Evolutionary conservation across 2,329 filamentous ascomycete genomes (phyloP), one percentile per base, ranked within the genome.

Genomic region (Cordyceps militaris): DNA sequence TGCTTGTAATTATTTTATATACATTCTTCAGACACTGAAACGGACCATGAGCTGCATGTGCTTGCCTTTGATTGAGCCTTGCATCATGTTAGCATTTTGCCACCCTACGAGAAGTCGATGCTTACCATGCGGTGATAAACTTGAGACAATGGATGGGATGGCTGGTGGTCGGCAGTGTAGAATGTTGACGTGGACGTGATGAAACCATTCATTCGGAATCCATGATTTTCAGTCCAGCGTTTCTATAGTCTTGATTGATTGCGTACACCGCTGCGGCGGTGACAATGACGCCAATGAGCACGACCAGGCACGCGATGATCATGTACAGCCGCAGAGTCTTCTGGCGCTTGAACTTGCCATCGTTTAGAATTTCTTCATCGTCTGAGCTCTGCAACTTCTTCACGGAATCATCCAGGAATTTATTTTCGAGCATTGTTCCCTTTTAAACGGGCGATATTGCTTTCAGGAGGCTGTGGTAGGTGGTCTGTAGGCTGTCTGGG

Each of bases 221-320:
- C 48, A 51, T 44, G 34, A 52, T 28, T 36, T 14, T 34, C 5
- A 42, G 8, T 8, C 14, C 34, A 3, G 30, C 36, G 21, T 52
- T 4, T 40, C 30, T 42, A 13, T 52, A 42, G 3, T 28, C 24
- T 30, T 42, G 36, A 9, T 40, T 52, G 49, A 42, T 28, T 42
- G 30, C 34, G 23, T 38, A 52, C 48, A 67, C 60, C 30, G 65
- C 30, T 30, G 59, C 63, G 21, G 65, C 56, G 30, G 62, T 54
- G 40, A 63, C 57, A 51, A 67, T 56, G 50, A 63, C 59, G 23
- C 67, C 34, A 43, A 69, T 60, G 30, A 59, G 36, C 43, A 62
- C 23, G 43, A 63, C 59, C 19, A 70, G 61, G 13, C 64, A 23
- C 11, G 59, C 64, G 61, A 70, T 69, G 42, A 60, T 42, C 24